Conservation (phyloP, 2,329 filamentous ascomycete species). For the Amesomyces nigricolor region DNA sequence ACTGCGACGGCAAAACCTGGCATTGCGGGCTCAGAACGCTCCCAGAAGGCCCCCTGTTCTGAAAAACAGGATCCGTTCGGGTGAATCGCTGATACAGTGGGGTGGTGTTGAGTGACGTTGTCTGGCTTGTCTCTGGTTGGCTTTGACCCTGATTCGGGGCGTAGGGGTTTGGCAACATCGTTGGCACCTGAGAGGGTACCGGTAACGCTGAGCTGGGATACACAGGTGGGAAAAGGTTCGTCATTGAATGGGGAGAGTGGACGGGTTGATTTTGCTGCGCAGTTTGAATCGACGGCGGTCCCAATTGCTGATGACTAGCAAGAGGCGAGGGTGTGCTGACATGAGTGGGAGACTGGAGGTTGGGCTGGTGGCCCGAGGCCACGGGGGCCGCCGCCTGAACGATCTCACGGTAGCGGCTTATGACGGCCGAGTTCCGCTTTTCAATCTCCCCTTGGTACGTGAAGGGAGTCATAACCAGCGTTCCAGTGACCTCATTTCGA, state of each 20-base stretch:
- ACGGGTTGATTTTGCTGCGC: neutral
- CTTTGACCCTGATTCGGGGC: neutral
- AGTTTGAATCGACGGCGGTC: neutral
- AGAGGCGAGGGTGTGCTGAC: neutral
- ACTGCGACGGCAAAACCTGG: neutral
- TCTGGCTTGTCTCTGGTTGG: neutral
- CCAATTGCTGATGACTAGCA: neutral
- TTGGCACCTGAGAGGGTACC: neutral
- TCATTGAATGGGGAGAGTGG: neutral
- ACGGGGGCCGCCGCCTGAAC: neutral
- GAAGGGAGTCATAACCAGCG: neutral
- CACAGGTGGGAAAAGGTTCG: neutral
- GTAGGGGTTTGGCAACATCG: neutral
- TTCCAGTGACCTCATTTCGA: neutral
- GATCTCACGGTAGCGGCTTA: conserved; percentile 13
- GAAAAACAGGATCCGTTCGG: neutral
- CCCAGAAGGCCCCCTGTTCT: neutral
- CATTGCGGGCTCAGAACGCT: neutral
- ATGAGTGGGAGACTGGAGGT: neutral
- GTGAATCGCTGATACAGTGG: conserved; percentile 1
- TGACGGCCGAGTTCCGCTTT: conserved; percentile 18
- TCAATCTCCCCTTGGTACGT: conserved; percentile 13
- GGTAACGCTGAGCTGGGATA: neutral
- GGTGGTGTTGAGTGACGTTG: neutral
- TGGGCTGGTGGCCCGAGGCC: neutral